A percentile compares a stretch with the other conserved stretches of the same genome.
Conservation (phyloP, 2,329 filamentous ascomycete species). For the Neobulgaria alba region DNA sequence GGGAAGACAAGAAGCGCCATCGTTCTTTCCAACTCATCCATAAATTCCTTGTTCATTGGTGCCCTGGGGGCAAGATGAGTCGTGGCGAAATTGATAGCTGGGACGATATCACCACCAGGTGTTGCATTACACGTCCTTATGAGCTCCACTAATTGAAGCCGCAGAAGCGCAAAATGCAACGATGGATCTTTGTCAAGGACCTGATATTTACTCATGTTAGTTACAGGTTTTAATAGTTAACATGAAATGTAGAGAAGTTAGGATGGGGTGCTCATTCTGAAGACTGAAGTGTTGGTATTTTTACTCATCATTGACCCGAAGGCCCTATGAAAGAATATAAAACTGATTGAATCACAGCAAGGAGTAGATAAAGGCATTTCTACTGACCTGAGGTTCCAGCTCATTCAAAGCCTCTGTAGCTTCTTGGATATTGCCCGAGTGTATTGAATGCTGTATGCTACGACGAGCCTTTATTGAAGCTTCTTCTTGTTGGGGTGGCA, state of each 20-base stretch:
- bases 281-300: slow-evolving; percentile 58
- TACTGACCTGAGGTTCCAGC: slow-evolving; percentile 80
- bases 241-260: slow-evolving; percentile 2
- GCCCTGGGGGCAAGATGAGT: slow-evolving; percentile 81
- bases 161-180: slow-evolving; percentile 81
- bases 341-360: slow-evolving; percentile 87
- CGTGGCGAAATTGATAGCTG: slow-evolving; percentile 77
- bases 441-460: slow-evolving; percentile 76
- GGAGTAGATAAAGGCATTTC: slow-evolving; percentile 8
- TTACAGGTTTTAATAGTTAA: background rate
- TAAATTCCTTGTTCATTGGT: slow-evolving; percentile 69
- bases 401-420: slow-evolving; percentile 87
- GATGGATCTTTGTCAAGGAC: slow-evolving; percentile 76
- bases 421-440: slow-evolving; percentile 73
- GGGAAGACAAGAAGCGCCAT: slow-evolving; percentile 90
- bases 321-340: slow-evolving; percentile 99
- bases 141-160: slow-evolving; percentile 87
- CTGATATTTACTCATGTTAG: slow-evolving; percentile 37
- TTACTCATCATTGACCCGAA: slow-evolving; percentile 86
- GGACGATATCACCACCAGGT: slow-evolving; percentile 60
- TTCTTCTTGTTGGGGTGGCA: slow-evolving; percentile 63
- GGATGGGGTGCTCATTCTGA: slow-evolving; percentile 62
- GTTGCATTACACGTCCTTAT: slow-evolving; percentile 67
- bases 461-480: slow-evolving; percentile 70
- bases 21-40: slow-evolving; percentile 81